Conservation (phyloP, 2,329 filamentous ascomycete species). For the Acarospora socialis region DNA sequence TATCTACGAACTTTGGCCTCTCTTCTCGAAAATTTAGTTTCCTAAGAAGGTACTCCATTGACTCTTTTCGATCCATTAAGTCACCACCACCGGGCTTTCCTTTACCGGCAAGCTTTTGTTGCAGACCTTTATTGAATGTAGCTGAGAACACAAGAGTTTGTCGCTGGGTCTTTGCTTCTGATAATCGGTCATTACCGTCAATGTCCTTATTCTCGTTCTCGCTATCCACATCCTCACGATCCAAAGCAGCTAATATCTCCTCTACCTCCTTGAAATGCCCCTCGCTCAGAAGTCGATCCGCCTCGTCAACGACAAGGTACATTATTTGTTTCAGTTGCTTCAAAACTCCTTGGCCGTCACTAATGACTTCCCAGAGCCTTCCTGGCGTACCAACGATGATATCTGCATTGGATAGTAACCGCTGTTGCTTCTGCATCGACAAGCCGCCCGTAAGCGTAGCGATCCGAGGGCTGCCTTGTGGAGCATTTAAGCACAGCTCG, state of each 20-base stretch:
- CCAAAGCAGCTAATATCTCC: constrained; percentile 70
- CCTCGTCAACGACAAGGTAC: constrained; percentile 87
- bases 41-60: constrained; percentile 83
- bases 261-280: constrained; percentile 92
- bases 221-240: constrained; percentile 41
- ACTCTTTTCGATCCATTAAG: constrained; percentile 58
- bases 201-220: constrained; percentile 34
- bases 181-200: constrained; percentile 8
- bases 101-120: constrained; percentile 80
- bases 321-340: constrained; percentile 55
- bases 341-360: constrained; percentile 55
- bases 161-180: constrained; percentile 30
- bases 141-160: constrained; percentile 96
- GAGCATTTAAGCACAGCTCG: constrained; percentile 52
- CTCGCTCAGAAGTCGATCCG: constrained; percentile 78
- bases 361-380: constrained; percentile 85
- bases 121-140: constrained; percentile 81
- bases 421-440: constrained; percentile 87
- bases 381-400: constrained; percentile 91
- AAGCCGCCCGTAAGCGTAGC: constrained; percentile 84
- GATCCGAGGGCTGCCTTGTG: constrained; percentile 47
- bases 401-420: constrained; percentile 69
- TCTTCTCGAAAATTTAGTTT: constrained; percentile 78
- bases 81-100: constrained; percentile 42
- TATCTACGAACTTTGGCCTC: constrained; percentile 79